Conservation (phyloP, 1,139 yeast species). For the Tardiomyces blankii region DNA sequence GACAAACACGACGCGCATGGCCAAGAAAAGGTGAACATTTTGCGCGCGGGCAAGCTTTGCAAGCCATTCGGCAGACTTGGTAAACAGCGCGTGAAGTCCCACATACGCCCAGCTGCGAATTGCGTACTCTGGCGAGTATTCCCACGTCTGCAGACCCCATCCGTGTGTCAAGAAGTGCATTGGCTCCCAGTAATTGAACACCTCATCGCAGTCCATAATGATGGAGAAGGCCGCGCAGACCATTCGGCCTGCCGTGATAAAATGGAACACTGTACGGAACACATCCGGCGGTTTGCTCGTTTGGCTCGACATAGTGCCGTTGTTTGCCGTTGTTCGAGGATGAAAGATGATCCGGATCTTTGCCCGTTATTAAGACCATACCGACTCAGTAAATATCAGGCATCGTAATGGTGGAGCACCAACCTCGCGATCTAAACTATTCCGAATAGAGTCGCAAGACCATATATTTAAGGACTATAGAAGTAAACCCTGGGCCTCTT, state of each 20-base stretch:
- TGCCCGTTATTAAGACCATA: no score
- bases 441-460: no score
- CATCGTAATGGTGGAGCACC: no score
- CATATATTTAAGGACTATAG: no score
- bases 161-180: constrained; percentile 65
- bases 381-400: no score
- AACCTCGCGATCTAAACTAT: no score
- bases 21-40: constrained; percentile 28
- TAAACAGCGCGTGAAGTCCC: constrained; percentile 23
- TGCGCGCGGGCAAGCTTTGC: constrained; percentile 4
- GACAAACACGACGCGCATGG: constrained; percentile 44
- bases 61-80: constrained; percentile 8
- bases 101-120: constrained; percentile 75
- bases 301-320: no score
- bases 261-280: constrained; percentile 3
- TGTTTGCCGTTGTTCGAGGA: no score
- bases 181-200: constrained; percentile 88
- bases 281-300: no score
- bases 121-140: constrained; percentile 83
- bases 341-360: no score
- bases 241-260: constrained; percentile 28
- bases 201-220: constrained; percentile 80
- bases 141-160: constrained; percentile 95
- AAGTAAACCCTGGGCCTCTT: no score
- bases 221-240: constrained; percentile 47